phyloP scores from a whole-genome alignment of 768 basidiomycete species.

The Podaxis sp. region DNA sequence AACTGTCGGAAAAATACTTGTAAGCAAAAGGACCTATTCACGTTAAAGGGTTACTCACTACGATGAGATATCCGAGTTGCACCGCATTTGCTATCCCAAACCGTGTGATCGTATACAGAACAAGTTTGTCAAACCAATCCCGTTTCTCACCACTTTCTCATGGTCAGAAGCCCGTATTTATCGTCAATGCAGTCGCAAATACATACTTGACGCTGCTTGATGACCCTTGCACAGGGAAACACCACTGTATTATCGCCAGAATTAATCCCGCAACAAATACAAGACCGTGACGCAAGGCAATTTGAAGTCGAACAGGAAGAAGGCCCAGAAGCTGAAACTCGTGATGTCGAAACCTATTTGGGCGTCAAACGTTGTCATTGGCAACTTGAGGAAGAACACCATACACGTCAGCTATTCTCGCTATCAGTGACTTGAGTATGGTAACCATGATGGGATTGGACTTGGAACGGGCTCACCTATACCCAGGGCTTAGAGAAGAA shows the following conservation, averaged over 20 bases:
- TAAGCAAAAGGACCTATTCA: neutral
- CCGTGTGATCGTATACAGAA: slow-evolving; percentile 19
- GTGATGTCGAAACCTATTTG: neutral
- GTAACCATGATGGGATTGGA: neutral
- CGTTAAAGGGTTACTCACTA: slow-evolving; percentile 9
- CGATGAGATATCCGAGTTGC: slow-evolving; percentile 15
- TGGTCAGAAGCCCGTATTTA: neutral
- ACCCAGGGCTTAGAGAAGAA: slow-evolving; percentile 14
- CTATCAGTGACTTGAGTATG: slow-evolving; percentile 1
- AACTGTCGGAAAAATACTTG: slow-evolving; percentile 16
- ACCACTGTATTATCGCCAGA: neutral
- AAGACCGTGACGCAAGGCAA: neutral
- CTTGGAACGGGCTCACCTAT: slow-evolving; percentile 9
- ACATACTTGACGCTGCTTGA: neutral
- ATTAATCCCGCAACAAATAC: neutral
- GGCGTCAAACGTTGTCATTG: neutral
- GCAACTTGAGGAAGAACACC: slow-evolving; percentile 2
- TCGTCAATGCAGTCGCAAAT: neutral
- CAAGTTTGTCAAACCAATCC: slow-evolving; percentile 19
- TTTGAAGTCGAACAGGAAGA: neutral
- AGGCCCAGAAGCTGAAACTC: neutral
- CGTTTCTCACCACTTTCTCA: neutral
- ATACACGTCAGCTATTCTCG: slow-evolving; percentile 18
- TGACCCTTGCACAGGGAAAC: neutral
- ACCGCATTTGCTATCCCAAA: slow-evolving; percentile 17